Base-by-base conservation (phyloP, 768 basidiomycete genomes). In the Trichaptum fuscoviolaceum region DNA sequence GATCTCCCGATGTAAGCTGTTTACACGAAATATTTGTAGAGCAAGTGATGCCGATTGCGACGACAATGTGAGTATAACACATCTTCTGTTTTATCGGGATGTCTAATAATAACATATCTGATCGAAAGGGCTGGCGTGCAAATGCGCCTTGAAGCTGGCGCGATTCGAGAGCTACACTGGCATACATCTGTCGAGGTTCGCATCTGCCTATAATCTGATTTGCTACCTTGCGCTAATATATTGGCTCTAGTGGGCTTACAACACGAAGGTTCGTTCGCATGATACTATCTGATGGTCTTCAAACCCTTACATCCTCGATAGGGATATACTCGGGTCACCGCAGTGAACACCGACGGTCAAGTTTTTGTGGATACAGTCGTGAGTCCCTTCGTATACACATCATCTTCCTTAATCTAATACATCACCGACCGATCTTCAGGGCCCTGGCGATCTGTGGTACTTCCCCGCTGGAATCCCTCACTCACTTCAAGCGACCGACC, bases 131-230 rank as follows among this genome's bases (percentile, higher is more conserved):
- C 84, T 2, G 77, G 82, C 63, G 84, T 85, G 23, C 79, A 85
- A 69, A 84, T 85, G 83, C 76, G 84, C 17, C 71, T 85, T 36
- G 79, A 83, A 71, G 70, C 81, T 63, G 84, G 84, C 30, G 82
- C 82, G 0, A 75, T 84, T 67, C 78, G 84, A 2, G 77, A 78
- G 64, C 77, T 78, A 35, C 77, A 78, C 65, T 78, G 77, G 78
- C 77, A 78, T 67, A 71, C 64, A 10, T 69, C 73, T 7, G 67
- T 73, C 23, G 76, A 75, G 72, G 70, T 70, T 30, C 8, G 30
- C 30, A 30, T 30, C 2, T 8, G 8, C 8, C 8, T 30, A 30
- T 30, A 8, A 30, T 30, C 30, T 30, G 30, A 30, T 30, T 3
- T 30, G 8, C 2, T 30, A 30, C 30, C 30, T 30, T 8, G 8